Evolutionary conservation across 1,284 basidiomycete species (phyloP).

Genomic region (Tilletia indica): DNA sequence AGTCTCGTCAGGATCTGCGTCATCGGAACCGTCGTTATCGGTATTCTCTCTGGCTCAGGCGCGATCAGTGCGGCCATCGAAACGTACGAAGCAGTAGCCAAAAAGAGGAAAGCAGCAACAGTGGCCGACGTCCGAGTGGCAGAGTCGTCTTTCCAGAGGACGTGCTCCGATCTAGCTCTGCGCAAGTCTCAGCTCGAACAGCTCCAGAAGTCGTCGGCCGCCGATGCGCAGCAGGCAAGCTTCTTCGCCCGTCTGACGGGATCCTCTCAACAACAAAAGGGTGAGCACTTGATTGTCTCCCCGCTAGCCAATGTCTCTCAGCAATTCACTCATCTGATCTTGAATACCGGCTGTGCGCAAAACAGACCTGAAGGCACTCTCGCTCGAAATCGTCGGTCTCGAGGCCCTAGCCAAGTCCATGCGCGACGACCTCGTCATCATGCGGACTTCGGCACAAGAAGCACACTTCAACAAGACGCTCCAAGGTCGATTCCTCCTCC

Average conservation of each 20-base stretch:
- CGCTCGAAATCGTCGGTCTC: constrained; percentile 56
- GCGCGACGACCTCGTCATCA: constrained; percentile 53
- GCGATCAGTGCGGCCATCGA: constrained; percentile 58
- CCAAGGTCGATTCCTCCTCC: constrained; percentile 51
- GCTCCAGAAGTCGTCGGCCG: constrained; percentile 26
- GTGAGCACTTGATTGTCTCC: constrained; percentile 19
- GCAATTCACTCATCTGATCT: no score
- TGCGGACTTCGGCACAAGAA: constrained; percentile 52
- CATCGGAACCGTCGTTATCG: constrained; percentile 58
- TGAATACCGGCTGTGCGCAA: background rate
- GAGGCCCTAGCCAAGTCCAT: constrained; percentile 56
- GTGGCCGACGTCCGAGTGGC: constrained; percentile 21
- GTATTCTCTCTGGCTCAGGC: constrained; percentile 56
- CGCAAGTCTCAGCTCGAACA: constrained; percentile 36
- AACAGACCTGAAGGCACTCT: constrained; percentile 49
- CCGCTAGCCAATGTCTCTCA: no score
- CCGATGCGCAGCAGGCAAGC: constrained; percentile 17
- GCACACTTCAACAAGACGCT: constrained; percentile 51
- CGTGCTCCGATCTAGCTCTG: constrained; percentile 33
- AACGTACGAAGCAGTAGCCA: constrained; percentile 54
- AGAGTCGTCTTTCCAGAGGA: constrained; percentile 29
- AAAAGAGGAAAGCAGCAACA: constrained; percentile 23
- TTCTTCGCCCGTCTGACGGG: constrained; percentile 10
- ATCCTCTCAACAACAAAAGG: constrained; percentile 14
- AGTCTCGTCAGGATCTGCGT: constrained; percentile 55